Evolutionary conservation across 768 basidiomycete genomes (phyloP).

Genomic region (Stropharia rugosoannulata): DNA sequence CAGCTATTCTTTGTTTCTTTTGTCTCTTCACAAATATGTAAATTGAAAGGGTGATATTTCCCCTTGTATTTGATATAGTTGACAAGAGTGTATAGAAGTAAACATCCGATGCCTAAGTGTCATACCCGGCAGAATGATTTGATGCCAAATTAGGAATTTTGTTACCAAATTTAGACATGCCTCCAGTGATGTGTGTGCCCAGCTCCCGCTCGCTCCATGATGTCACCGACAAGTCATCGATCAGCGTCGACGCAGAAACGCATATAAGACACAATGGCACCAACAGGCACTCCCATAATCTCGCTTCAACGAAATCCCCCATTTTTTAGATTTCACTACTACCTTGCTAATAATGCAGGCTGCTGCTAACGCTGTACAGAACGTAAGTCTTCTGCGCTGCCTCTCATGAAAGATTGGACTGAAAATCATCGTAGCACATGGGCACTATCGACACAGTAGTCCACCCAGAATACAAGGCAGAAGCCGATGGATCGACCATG

Average conservation of each 20-base stretch:
- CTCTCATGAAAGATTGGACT: background rate
- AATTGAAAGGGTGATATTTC: too few species aligned
- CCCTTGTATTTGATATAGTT: too few species aligned
- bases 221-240: background rate
- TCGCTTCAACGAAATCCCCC: background rate
- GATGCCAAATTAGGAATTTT: too few species aligned
- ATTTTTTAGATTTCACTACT: background rate
- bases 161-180: too few species aligned
- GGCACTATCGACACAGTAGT: constrained; percentile 39
- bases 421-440: constrained; percentile 26
- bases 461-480: constrained; percentile 43
- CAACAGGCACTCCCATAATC: background rate
- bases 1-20: too few species aligned
- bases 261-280: background rate
- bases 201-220: background rate
- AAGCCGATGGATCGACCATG: constrained; percentile 59
- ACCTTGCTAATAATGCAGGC: constrained; percentile 27
- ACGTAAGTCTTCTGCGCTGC: constrained; percentile 14
- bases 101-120: too few species aligned
- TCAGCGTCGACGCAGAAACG: background rate
- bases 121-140: too few species aligned
- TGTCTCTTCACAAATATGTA: too few species aligned
- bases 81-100: too few species aligned
- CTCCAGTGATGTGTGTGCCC: too few species aligned
- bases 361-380: constrained; percentile 26